phyloP scores from a whole-genome alignment of 2,329 filamentous ascomycete species.

The Talaromyces sp. region DNA sequence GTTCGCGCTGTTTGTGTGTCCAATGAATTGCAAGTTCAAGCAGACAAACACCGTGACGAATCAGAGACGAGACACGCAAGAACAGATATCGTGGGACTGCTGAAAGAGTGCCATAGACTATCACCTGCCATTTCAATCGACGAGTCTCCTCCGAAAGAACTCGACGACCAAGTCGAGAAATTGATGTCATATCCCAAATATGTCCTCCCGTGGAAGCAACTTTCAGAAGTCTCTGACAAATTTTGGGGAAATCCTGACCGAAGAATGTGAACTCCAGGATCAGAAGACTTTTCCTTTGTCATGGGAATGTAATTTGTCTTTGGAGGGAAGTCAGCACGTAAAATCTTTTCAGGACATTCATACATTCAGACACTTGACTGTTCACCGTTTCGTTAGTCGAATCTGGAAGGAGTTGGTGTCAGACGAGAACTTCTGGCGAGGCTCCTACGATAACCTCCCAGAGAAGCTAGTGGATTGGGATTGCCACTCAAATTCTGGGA shows the following conservation, averaged over 20 bases:
- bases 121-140: neutral
- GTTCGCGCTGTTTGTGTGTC: neutral
- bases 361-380: neutral
- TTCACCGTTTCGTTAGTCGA: neutral
- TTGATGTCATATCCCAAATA: neutral
- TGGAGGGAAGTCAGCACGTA: neutral
- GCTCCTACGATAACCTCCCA: neutral
- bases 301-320: neutral
- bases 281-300: neutral
- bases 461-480: neutral
- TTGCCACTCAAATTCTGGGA: neutral
- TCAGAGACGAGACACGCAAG: neutral
- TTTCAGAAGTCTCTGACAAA: neutral
- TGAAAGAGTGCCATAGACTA: neutral
- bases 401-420: neutral
- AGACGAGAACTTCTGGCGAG: neutral
- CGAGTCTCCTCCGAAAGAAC: neutral
- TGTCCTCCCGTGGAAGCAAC: neutral
- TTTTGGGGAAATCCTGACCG: neutral
- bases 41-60: neutral
- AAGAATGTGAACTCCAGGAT: neutral
- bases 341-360: neutral
- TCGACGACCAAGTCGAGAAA: neutral
- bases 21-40: neutral
- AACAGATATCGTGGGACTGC: neutral